These are phyloP conservation scores for Begonia loranthoides DNA, from an alignment of 306 rosid genomes.

Conservation along the genomic window DNA sequence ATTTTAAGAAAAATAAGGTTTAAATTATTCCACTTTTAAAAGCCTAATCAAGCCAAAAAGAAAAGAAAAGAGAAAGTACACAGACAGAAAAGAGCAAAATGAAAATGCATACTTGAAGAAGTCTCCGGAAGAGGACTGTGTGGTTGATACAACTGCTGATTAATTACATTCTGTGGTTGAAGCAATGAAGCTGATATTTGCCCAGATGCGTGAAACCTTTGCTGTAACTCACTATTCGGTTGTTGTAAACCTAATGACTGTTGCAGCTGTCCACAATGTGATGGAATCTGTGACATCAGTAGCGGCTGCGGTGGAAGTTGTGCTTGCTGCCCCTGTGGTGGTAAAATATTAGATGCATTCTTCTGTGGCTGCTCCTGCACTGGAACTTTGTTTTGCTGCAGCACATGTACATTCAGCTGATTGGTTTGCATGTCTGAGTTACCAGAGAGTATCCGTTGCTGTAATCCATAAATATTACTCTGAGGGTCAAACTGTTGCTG, in stretches of 20 bases:
- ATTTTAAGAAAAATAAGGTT: no score
- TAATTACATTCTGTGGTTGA: conserved; percentile 58
- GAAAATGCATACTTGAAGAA: conserved; percentile 66
- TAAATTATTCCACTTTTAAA: no score
- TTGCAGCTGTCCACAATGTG: conserved; percentile 70
- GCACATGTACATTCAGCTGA: conserved; percentile 54
- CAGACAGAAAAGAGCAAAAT: no score
- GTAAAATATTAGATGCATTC: conserved; percentile 38
- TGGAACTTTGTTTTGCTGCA: conserved; percentile 59
- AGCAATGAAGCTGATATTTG: conserved; percentile 47
- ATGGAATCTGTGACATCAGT: conserved; percentile 54
- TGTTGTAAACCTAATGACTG: conserved; percentile 59
- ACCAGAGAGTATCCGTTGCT: conserved; percentile 40
- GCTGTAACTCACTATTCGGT: conserved; percentile 64
- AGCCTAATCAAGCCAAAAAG: no score
- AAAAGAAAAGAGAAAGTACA: no score
- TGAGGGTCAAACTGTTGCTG: conserved; percentile 68
- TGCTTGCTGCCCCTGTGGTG: conserved; percentile 54
- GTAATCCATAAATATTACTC: conserved; percentile 55
- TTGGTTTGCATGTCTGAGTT: conserved; percentile 60
- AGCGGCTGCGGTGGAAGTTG: conserved; percentile 66
- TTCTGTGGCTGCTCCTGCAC: conserved; percentile 56
- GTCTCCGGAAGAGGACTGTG: conserved; percentile 70
- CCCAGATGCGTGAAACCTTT: conserved; percentile 56
- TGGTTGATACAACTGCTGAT: conserved; percentile 66